Evolutionary conservation across 1,139 yeast genomes (phyloP), one percentile per base, ranked within the genome.

Genomic region (Yarrowia galli): DNA sequence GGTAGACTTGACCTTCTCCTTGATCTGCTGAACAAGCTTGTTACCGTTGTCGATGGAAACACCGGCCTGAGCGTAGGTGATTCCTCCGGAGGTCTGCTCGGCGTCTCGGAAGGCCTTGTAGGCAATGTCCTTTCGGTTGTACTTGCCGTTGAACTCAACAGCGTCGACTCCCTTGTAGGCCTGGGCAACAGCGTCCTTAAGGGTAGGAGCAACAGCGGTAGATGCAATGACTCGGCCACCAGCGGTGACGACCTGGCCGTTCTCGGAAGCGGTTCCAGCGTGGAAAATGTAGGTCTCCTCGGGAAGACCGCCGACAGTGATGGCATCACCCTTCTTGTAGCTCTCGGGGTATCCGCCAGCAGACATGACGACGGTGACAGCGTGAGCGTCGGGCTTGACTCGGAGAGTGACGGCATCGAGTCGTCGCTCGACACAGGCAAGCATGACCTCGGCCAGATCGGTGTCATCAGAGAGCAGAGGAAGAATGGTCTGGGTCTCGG

Each of bases 221-320:
- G 97, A 85, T 7, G 98, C 98, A 80, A 96, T 91, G 51, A 96
- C 99, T 80, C 99, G 87, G 69, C 99, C 99, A 73, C 99, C 99
- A 65, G 92, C 82, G 43, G 99, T 95, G 61, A 89, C 89, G 54
- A 91, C 79, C 71, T 85, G 82, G 64, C 88, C 89, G 67, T 83
- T 83, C 66, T 80, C 81, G 15, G 49, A 42, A 35, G 82, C 77
- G 23, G 99, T 95, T 71, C 99, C 99, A 46, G 99, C 98, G 75
- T 96, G 99, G 89, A 95, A 95, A 68, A 96, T 87, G 73, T 80
- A 86, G 2, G 93, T 85, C 73, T 87, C 83, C 84, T 70, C 86
- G 74, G 67, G 84, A 76, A 74, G 70, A 43, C 72, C 73, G 20
- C 80, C 80, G 69, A 92, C 80, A 5, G 87, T 85, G 75, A 96